phyloP scores from a whole-genome alignment of 139 green algal species.

The Volvox africanus region DNA sequence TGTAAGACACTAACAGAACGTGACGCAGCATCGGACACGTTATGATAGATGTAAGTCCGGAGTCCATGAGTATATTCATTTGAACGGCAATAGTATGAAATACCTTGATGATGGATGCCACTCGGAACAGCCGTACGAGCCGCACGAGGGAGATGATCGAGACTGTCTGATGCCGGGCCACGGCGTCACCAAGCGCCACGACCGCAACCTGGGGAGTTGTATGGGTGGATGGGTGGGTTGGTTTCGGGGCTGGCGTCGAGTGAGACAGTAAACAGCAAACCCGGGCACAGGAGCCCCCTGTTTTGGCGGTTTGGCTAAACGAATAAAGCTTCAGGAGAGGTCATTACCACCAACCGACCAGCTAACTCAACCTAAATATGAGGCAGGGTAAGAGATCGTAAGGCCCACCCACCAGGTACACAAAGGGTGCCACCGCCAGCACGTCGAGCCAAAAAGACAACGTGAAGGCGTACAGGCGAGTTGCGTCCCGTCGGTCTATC shows the following conservation, averaged over 20 bases:
- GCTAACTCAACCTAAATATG: too few relatives aligned
- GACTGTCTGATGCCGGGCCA: slow-evolving; percentile 15
- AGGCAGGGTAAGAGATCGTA: not conserved
- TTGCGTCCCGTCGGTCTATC: slow-evolving; percentile 1
- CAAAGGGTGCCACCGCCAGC: slow-evolving; percentile 44
- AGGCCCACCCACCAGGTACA: slow-evolving; percentile 44
- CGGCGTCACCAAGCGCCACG: slow-evolving; percentile 2
- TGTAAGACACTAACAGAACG: too few relatives aligned
- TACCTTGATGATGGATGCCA: slow-evolving; percentile 37
- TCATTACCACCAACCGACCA: too few relatives aligned
- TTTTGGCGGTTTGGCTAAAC: too few relatives aligned
- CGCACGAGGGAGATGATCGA: slow-evolving; percentile 36
- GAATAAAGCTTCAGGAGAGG: too few relatives aligned
- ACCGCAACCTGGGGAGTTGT: not conserved
- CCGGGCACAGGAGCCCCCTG: too few relatives aligned
- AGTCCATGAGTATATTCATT: too few relatives aligned
- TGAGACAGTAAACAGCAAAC: too few relatives aligned
- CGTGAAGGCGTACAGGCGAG: not conserved
- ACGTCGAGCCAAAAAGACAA: slow-evolving; percentile 41
- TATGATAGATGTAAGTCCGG: too few relatives aligned
- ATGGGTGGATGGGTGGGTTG: too few relatives aligned
- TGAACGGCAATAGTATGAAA: not conserved
- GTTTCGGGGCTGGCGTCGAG: too few relatives aligned
- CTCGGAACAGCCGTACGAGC: slow-evolving; percentile 28
- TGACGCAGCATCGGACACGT: too few relatives aligned